phyloP scores from a whole-genome alignment of 257 asterid genomes.

The Scutellaria galericulata region DNA sequence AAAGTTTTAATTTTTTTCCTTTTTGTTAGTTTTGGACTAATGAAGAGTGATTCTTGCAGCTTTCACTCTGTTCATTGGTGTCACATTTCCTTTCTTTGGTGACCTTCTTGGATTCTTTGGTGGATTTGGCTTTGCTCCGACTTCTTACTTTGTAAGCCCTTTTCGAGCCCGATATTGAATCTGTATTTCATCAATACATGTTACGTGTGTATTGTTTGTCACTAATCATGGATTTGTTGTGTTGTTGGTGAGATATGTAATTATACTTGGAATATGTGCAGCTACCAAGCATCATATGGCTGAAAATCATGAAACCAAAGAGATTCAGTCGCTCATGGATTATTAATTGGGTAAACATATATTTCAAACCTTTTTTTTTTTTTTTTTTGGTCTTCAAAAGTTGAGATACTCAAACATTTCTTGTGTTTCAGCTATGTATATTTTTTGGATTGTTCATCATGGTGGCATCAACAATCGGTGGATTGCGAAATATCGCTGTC shows the following conservation, averaged over 20 bases:
- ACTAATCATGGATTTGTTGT: background rate
- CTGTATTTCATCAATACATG: background rate
- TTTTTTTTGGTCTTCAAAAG: background rate
- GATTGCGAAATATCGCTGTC: constrained; percentile 69
- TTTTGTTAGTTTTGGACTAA: background rate
- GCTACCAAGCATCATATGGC: constrained; percentile 92
- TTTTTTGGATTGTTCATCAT: constrained; percentile 62
- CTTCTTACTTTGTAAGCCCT: constrained; percentile 79
- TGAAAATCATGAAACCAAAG: constrained; percentile 69
- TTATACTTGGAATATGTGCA: constrained; percentile 38
- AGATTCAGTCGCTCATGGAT: constrained; percentile 80
- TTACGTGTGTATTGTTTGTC: background rate
- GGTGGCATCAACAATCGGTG: constrained; percentile 86
- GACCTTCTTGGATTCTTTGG: constrained; percentile 97
- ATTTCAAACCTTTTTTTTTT: background rate
- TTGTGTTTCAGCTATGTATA: constrained; percentile 59
- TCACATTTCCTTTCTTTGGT: constrained; percentile 94
- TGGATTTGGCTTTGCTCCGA: constrained; percentile 95
- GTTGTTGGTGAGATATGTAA: no score
- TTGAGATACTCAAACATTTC: background rate
- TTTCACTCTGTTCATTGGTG: constrained; percentile 77
- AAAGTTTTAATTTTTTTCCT: background rate
- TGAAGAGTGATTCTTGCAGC: constrained; percentile 47
- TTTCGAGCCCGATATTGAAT: background rate
- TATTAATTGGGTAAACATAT: constrained; percentile 75